A percentile compares a stretch with the other conserved stretches of the same genome.
Evolutionary conservation across 306 rosid species (phyloP).

Genomic region (Malus sylvestris): DNA sequence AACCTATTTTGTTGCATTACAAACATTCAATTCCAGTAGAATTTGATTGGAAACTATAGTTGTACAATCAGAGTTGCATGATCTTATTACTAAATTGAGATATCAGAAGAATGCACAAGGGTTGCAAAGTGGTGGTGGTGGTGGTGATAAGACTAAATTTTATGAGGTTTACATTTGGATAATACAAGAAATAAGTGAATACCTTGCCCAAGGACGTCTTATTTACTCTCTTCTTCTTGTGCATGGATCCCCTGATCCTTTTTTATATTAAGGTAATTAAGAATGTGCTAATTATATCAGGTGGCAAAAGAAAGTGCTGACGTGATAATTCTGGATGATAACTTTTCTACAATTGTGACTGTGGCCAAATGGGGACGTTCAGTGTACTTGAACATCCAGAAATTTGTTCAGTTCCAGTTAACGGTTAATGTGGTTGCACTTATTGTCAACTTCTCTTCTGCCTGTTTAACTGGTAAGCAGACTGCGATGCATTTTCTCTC

Average conservation of each 20-base stretch:
- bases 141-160: neutral
- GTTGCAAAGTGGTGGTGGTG: neutral
- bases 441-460: conserved; percentile 90
- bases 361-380: conserved; percentile 99
- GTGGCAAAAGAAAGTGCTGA: conserved; percentile 99
- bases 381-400: conserved; percentile 90
- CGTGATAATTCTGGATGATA: conserved; percentile 87
- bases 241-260: neutral
- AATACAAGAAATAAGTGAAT: neutral
- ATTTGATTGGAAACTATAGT: no score
- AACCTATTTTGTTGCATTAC: no score
- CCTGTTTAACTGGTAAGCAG: conserved; percentile 81
- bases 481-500: neutral
- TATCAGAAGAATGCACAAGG: neutral
- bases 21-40: no score
- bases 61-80: neutral
- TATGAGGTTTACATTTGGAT: neutral
- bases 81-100: neutral
- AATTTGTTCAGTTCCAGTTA: conserved; percentile 95
- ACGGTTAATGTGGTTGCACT: conserved; percentile 95
- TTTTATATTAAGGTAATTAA: conserved; percentile 12
- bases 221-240: neutral
- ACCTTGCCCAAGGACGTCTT: neutral
- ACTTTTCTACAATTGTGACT: conserved; percentile 89
- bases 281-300: conserved; percentile 38